A percentile compares a stretch with the other conserved stretches of the same genome.
Evolutionary conservation across 768 basidiomycete species (phyloP).

Genomic region (Lentinula guzmanii): DNA sequence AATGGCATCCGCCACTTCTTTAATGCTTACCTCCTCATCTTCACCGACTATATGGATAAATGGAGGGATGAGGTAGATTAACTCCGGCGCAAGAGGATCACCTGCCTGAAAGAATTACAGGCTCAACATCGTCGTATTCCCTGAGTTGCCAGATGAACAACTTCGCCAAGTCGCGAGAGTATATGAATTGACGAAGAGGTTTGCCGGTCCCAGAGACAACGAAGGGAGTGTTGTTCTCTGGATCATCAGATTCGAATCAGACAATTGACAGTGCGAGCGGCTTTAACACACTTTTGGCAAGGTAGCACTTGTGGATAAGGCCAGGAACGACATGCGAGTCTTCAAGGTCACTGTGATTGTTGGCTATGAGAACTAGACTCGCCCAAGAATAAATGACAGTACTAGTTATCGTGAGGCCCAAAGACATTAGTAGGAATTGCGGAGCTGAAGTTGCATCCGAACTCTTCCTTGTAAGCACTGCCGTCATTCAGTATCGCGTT

Average conservation of each 20-base stretch:
- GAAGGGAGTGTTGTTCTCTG: slow-evolving; percentile 81
- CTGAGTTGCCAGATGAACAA: slow-evolving; percentile 90
- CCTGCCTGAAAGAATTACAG: slow-evolving; percentile 83
- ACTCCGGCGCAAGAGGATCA: neutral
- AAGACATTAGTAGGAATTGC: slow-evolving; percentile 99
- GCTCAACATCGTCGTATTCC: slow-evolving; percentile 90
- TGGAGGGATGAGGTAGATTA: neutral
- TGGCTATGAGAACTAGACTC: slow-evolving; percentile 6
- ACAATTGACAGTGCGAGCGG: neutral
- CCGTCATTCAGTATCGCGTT: neutral
- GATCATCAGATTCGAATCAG: neutral
- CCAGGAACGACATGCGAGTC: slow-evolving; percentile 94
- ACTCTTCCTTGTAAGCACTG: slow-evolving; percentile 95
- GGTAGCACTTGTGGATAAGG: slow-evolving; percentile 87
- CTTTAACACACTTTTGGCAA: slow-evolving; percentile 68
- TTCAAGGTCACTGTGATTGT: slow-evolving; percentile 62
- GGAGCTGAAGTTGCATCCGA: slow-evolving; percentile 90
- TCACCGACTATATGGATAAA: slow-evolving; percentile 63
- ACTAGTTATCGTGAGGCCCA: slow-evolving; percentile 94
- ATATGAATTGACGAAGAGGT: slow-evolving; percentile 96
- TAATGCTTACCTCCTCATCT: slow-evolving; percentile 92
- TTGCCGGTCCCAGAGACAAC: slow-evolving; percentile 86
- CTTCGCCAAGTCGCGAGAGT: slow-evolving; percentile 92
- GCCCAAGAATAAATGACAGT: slow-evolving; percentile 12
- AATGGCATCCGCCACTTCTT: slow-evolving; percentile 84